Conservation (phyloP, 75 land plant genomes). For the Pinus tabuliformis region DNA sequence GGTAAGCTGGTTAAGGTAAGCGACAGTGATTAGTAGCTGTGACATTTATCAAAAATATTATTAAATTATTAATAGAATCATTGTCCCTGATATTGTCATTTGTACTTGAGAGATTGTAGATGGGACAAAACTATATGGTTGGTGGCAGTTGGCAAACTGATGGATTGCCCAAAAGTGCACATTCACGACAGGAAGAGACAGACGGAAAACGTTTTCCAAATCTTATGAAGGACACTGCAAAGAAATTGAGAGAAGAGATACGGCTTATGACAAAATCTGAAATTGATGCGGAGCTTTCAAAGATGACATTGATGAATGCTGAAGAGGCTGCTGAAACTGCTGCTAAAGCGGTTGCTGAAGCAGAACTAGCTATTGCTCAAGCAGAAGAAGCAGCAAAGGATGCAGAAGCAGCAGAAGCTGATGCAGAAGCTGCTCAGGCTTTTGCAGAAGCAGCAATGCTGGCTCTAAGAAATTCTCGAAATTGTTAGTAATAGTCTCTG, state of each 20-base stretch:
- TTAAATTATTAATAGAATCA: background rate
- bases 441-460: slow-evolving; percentile 78
- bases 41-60: background rate
- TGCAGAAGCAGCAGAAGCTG: slow-evolving; percentile 94
- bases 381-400: slow-evolving; percentile 85
- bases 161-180: slow-evolving; percentile 1
- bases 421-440: slow-evolving; percentile 78
- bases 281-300: slow-evolving; percentile 57
- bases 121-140: slow-evolving; percentile 10
- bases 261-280: slow-evolving; percentile 21
- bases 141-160: background rate
- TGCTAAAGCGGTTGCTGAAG: slow-evolving; percentile 90
- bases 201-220: background rate
- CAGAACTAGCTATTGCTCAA: slow-evolving; percentile 83
- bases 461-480: slow-evolving; percentile 24
- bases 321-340: slow-evolving; percentile 84
- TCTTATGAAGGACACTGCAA: background rate
- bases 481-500: background rate
- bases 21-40: background rate
- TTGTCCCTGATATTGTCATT: background rate
- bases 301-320: slow-evolving; percentile 68
- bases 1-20: slow-evolving; percentile 79
- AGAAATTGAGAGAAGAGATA: slow-evolving; percentile 24
- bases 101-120: background rate
- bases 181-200: background rate